Percentiles rank a stretch among this genome's conserved stretches.
phyloP scores from a whole-genome alignment of 495 filamentous ascomycete genomes.

The Lasiosphaeria ovina region DNA sequence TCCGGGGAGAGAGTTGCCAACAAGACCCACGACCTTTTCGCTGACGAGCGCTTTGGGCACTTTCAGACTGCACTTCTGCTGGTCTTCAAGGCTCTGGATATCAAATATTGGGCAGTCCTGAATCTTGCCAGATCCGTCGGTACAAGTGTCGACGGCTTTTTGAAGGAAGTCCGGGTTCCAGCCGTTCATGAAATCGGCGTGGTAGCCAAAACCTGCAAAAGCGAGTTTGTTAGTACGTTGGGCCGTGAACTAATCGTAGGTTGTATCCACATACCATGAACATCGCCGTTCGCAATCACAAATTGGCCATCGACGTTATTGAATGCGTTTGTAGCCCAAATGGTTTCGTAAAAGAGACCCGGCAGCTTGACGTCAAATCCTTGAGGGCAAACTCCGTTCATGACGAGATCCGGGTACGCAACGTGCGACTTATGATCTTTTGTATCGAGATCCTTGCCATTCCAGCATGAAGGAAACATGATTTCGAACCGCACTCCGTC shows the following conservation, averaged over 20 bases:
- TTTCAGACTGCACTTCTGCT: conserved; percentile 37
- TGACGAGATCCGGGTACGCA: conserved; percentile 72
- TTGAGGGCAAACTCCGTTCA: conserved; percentile 72
- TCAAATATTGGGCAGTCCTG: conserved; percentile 57
- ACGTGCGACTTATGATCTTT: conserved; percentile 68
- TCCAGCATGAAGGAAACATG: conserved; percentile 92
- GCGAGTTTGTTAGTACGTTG: conserved; percentile 14
- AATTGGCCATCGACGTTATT: conserved; percentile 66
- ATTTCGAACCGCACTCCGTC: conserved; percentile 80
- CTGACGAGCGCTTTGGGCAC: conserved; percentile 27
- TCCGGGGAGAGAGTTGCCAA: conserved; percentile 40
- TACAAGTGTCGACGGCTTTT: conserved; percentile 58
- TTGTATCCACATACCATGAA: conserved; percentile 51
- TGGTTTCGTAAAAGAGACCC: conserved; percentile 82
- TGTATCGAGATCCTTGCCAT: conserved; percentile 64
- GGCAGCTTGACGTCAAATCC: conserved; percentile 68
- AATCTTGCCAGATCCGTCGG: conserved; percentile 47
- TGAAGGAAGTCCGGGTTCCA: conserved; percentile 67
- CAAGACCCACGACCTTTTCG: conserved; percentile 33
- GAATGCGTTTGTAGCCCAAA: conserved; percentile 76
- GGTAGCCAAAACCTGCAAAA: conserved; percentile 66
- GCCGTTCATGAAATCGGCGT: conserved; percentile 81
- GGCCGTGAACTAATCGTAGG: not conserved
- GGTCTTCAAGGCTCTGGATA: conserved; percentile 38
- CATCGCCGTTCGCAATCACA: conserved; percentile 80